Base-by-base conservation (phyloP, 2,329 filamentous ascomycete genomes). In the Fonsecaea multimorphosa region DNA sequence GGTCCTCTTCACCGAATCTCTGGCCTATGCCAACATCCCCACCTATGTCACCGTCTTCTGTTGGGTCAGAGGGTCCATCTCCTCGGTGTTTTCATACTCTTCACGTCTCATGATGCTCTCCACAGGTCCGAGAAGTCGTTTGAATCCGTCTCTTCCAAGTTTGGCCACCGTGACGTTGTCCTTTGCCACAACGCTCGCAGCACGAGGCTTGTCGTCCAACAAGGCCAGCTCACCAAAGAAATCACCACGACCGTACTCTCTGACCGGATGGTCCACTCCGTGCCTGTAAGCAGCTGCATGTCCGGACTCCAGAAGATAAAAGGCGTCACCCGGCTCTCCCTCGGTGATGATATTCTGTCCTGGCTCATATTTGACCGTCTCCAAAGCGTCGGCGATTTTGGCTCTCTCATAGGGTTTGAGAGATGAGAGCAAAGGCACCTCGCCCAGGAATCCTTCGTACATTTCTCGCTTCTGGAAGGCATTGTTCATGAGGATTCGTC, bases 211-310 rank as follows among this genome's bases (percentile, higher is more conserved):
- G 75, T 99, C 94, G 72, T 98, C 96, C 72, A 98, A 84, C 75
- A 99, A 80, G 6, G 95, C 95, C 67, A 99, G 84, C 80, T 99
- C 95, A 68, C 95, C 95, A 80, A 99, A 99, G 82, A 95, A 99
- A 75, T 97, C 95, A 32, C 95, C 95, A 79, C 96, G 95, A 70
- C 84, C 85, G 78, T 98, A 98, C 61, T 87, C 84, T 75, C 92
- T 92, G 69, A 98, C 89, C 1, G 89, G 84, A 65, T 86, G 83
- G 24, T 88, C 83, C 19, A 84, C 81, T 44, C 89, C 91, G n/a
- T 86, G 83, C 80, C 94, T 97, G 83, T 87, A 92, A 1, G 92
- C 94, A 72, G 93, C 90, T 8, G 93, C 94, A 75, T 94, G 89
- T 46, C 95, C 95, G 32, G 85, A 86, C 78, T 97, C 95, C 55